A percentile compares a stretch with the other conserved stretches of the same genome.
Evolutionary conservation across 495 filamentous ascomycete genomes (phyloP).

Genomic region (Oleoguttula mirabilis): DNA sequence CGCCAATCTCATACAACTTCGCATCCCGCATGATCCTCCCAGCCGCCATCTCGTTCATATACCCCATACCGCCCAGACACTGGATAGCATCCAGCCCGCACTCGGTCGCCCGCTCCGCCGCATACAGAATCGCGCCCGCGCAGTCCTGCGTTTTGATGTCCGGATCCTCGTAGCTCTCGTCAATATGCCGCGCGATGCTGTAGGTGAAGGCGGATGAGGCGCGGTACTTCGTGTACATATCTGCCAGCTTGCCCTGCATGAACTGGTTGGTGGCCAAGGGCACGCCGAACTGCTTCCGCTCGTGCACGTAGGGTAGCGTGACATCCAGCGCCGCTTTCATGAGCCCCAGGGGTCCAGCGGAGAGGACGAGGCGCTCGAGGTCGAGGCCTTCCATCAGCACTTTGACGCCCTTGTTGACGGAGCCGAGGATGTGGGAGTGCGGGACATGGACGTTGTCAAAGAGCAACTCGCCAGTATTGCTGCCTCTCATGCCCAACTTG

Average conservation of each 20-base stretch:
- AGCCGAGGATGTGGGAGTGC: slow-evolving; percentile 63
- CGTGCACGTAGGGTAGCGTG: slow-evolving; percentile 78
- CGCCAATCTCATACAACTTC: slow-evolving; percentile 93
- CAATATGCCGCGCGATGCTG: slow-evolving; percentile 38
- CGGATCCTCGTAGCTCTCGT: slow-evolving; percentile 21
- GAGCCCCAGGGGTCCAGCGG: slow-evolving; percentile 79
- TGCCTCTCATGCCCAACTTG: slow-evolving; percentile 96
- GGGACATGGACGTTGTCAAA: slow-evolving; percentile 93
- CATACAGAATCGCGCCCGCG: slow-evolving; percentile 87
- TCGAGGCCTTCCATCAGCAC: slow-evolving; percentile 96
- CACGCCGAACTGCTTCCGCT: slow-evolving; percentile 72
- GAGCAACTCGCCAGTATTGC: slow-evolving; percentile 88
- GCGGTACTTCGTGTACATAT: slow-evolving; percentile 92
- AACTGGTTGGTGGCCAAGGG: slow-evolving; percentile 91
- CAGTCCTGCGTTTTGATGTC: slow-evolving; percentile 76
- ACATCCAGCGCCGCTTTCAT: slow-evolving; percentile 90
- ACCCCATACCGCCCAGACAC: slow-evolving; percentile 88
- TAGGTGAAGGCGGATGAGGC: slow-evolving; percentile 55
- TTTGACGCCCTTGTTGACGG: slow-evolving; percentile 66
- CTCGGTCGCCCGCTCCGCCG: slow-evolving; percentile 86
- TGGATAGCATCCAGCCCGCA: slow-evolving; percentile 85
- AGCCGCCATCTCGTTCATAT: slow-evolving; percentile 87
- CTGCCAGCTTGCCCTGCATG: slow-evolving; percentile 83
- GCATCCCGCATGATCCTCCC: slow-evolving; percentile 76
- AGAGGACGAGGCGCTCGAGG: slow-evolving; percentile 84